Base-by-base conservation (phyloP, 495 filamentous ascomycete genomes). In the Patellaria atrata region DNA sequence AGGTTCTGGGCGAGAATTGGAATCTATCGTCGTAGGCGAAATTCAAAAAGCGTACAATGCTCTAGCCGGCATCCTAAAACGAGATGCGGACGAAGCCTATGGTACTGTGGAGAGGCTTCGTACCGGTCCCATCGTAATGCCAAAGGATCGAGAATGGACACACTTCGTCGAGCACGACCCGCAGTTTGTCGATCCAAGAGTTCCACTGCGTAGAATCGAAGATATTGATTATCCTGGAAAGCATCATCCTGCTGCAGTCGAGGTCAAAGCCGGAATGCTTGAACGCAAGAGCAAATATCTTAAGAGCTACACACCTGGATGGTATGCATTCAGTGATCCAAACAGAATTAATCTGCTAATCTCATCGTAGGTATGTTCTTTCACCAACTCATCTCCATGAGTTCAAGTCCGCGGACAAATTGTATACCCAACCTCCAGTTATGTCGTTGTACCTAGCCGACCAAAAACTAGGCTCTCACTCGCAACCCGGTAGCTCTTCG, bases 271-370 rank as follows among this genome's bases (percentile, higher is more conserved):
- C 4, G 89, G 89, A 1, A 76, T 92, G 61, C 64, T 97, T 34
- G 89, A 97, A 62, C 77, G 89, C 30, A 97, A 94, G 71, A 91
- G 81, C 68, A 97, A 96, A 53, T 97, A 96, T 55, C 63, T 97
- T 26, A 97, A 96, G 68, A 94, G 84, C 51, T 97, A 94, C 55
- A 86, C 86, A 2, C 79, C 87, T 16, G 89, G 89, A 57, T 97
- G 89, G 89, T 91, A 65, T 58, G 75, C 60, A 50, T 31, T 37
- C 33, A 37, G 35, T 30, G 38, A 29, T 40, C 16, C 20, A 27
- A 30, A 42, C 64, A 67, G 51, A 67, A 48, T 6, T 35, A 32
- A 30, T 34, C 21, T 25, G 6, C 30, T 47, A 23, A 54, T 36
- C 22, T 27, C 28, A n/a, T n/a, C 19, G 17, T 39, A 89, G 84